Base-by-base conservation (phyloP, 148 eudicot species). In the Polygonum maritimum region DNA sequence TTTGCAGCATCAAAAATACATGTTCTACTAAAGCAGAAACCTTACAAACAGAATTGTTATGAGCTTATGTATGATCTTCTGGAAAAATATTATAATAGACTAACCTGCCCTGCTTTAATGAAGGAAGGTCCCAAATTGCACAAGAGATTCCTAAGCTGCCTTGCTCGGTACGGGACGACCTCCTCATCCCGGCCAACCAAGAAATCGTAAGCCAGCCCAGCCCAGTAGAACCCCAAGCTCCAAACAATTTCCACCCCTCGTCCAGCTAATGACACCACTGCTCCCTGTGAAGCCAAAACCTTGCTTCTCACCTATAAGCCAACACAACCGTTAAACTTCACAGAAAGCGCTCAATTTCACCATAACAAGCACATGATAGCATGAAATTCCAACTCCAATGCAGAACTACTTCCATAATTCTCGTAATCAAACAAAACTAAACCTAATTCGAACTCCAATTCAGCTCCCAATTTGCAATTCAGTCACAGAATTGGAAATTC, bases 61-160 rank as follows among this genome's bases (percentile, higher is more conserved):
- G 9, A 44, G 2, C 22, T 60, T 40, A 38, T 41, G 26, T 40
- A 9, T 18, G 40, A 44, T 6, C 35, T 74, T 12, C 15, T 15
- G 15, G 39, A 16, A 76, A 76, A 45, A 8, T 33, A 47, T 4
- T 67, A 15, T 8, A 1, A 26, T 15, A 57, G 4, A 65, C 82
- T 48, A 76, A 95, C 99, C 97, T 95, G 99, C 38, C 99, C 97
- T 74, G 99, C 97, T 89, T 95, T 95, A 79, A 95, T 87, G 79
- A 95, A 95, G 76, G 98, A 92, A 73, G 98, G 98, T 21, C 98
- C 98, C 80, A 95, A 82, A 82, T 89, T 85, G 71, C 96, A 90
- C 76, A 95, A 78, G 21, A 95, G 91, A 85, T 92, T 89, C 72
- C 97, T 86, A 60, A 92, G 92, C 81, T 95, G 97, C 55, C 92